phyloP scores from a whole-genome alignment of 1,284 basidiomycete species.

The Naganishia liquefaciens region DNA sequence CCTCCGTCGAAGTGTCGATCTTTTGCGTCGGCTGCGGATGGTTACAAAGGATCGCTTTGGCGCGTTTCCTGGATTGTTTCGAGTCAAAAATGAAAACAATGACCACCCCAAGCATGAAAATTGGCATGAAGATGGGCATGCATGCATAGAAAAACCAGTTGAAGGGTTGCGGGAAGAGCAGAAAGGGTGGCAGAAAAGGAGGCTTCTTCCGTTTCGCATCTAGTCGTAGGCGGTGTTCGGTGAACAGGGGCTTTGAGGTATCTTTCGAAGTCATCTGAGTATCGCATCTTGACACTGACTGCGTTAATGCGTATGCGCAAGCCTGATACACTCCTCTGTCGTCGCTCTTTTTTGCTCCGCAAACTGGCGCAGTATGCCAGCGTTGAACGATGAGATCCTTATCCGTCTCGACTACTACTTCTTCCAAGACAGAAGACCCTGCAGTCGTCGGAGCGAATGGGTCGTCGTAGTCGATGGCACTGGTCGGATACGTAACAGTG shows the following conservation, averaged over 20 bases:
- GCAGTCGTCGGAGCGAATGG: conserved; percentile 19
- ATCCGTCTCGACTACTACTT: conserved; percentile 32
- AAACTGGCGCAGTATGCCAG: conserved; percentile 21
- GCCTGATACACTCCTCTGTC: not conserved
- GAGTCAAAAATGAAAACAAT: conserved; percentile 19
- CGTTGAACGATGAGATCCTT: conserved; percentile 12
- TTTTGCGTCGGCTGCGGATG: not conserved
- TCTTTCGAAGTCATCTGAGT: not conserved
- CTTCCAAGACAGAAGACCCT: conserved; percentile 13
- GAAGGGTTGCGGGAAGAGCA: conserved; percentile 30
- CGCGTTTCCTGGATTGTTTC: conserved; percentile 5
- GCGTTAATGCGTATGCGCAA: not conserved
- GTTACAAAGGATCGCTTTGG: not conserved
- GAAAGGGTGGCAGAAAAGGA: conserved; percentile 26
- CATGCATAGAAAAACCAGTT: conserved; percentile 31
- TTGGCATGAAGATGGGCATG: conserved; percentile 26
- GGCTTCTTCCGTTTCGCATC: conserved; percentile 23
- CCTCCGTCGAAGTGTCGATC: not conserved
- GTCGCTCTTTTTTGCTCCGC: not conserved
- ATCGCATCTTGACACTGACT: not conserved
- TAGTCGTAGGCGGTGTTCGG: conserved; percentile 9
- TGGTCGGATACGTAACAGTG: conserved; percentile 32
- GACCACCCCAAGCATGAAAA: conserved; percentile 31
- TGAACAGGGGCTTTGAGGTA: not conserved
- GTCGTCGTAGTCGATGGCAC: conserved; percentile 29